phyloP scores from a whole-genome alignment of 148 eudicot genomes.

The Rhododendron vialii region DNA sequence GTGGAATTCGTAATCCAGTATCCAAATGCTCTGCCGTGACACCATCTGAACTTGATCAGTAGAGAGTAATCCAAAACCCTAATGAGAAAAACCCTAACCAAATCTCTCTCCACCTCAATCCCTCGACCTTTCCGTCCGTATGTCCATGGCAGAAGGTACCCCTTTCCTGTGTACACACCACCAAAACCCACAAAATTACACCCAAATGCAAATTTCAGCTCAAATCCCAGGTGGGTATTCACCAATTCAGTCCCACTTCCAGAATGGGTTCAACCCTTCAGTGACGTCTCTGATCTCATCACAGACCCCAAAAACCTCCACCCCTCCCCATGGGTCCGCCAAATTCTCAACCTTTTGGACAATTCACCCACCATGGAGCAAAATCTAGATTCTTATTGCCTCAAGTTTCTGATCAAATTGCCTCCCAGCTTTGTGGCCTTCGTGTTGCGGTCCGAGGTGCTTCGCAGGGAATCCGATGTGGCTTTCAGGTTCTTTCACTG shows the following conservation, averaged over 20 bases:
- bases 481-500: conserved; percentile 73
- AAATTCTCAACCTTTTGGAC: conserved; percentile 50
- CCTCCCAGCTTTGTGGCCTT: conserved; percentile 71
- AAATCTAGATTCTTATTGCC: conserved; percentile 49
- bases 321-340: conserved; percentile 74
- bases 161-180: conserved; percentile 13
- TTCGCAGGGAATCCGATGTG: conserved; percentile 28
- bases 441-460: conserved; percentile 31
- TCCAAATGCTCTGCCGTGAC: not conserved
- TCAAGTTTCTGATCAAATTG: conserved; percentile 58
- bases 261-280: conserved; percentile 88
- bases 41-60: not conserved
- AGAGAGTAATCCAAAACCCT: conserved; percentile 14
- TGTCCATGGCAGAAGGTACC: conserved; percentile 27
- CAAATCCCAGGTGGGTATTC: conserved; percentile 17
- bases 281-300: conserved; percentile 66
- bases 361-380: conserved; percentile 52
- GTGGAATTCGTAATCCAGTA: not conserved
- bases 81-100: conserved; percentile 48
- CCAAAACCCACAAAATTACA: conserved; percentile 7
- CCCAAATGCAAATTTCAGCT: conserved; percentile 12
- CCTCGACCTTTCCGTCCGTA: conserved; percentile 11
- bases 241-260: conserved; percentile 60
- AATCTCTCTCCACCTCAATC: conserved; percentile 16
- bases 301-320: conserved; percentile 39